phyloP scores from a whole-genome alignment of 169 alveolate genomes.

The Gregarina niphandrodes region DNA sequence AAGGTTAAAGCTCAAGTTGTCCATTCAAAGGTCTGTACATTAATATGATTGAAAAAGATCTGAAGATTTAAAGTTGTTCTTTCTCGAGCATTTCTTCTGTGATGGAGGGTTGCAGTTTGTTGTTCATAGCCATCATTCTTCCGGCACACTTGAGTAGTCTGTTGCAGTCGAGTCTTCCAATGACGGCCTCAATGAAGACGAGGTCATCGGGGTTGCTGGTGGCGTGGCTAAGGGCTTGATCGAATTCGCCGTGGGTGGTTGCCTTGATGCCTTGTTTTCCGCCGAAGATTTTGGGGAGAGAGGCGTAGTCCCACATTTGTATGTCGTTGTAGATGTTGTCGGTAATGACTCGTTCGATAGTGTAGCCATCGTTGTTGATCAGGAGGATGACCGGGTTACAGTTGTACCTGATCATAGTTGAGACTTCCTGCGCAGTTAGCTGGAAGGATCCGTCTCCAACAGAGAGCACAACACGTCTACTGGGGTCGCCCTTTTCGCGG shows the following conservation, averaged over 20 bases:
- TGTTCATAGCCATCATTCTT: constrained; percentile 23
- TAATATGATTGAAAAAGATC: too few relatives aligned
- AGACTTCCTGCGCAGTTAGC: constrained; percentile 26
- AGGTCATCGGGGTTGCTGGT: constrained; percentile 10
- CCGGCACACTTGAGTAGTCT: constrained; percentile 16
- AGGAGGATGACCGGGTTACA: constrained; percentile 17
- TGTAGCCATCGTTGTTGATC: constrained; percentile 26
- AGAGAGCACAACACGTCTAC: constrained; percentile 12
- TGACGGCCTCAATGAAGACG: constrained; percentile 16
- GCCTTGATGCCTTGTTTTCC: constrained; percentile 4
- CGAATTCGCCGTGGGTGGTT: constrained; percentile 18
- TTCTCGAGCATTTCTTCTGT: too few relatives aligned
- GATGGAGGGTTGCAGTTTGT: too few relatives aligned
- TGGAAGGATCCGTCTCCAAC: constrained; percentile 32
- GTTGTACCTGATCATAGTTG: constrained; percentile 20
- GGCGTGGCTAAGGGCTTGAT: constrained; percentile 4
- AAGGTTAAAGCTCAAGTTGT: too few relatives aligned
- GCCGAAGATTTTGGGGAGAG: constrained; percentile 8
- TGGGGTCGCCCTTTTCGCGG: constrained; percentile 2
- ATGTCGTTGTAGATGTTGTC: constrained; percentile 25
- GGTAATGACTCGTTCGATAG: constrained; percentile 24
- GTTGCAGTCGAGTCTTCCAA: constrained; percentile 21
- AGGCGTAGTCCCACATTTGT: constrained; percentile 19
- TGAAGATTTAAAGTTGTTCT: too few relatives aligned
- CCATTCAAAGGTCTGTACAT: too few relatives aligned